Percentiles rank a stretch among this genome's conserved stretches.
These are phyloP conservation scores for Hemisphaericaspora xylanilytica DNA, from an alignment of 1,139 yeast species.

Conservation along the genomic window DNA sequence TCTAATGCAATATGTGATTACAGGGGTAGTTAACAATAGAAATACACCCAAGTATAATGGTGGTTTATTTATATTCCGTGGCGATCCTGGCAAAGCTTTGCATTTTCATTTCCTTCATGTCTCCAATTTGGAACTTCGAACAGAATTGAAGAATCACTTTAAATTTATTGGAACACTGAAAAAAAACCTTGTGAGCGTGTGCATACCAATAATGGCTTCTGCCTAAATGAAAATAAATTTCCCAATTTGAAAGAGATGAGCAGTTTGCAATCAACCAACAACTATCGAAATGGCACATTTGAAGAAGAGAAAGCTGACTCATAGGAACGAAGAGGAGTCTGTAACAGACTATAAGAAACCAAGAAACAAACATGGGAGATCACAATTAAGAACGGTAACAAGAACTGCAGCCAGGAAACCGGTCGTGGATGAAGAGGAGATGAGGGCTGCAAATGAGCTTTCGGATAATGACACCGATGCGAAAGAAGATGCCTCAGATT, in stretches of 20 bases:
- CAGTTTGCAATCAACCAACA: no score
- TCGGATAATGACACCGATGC: conserved; percentile 1
- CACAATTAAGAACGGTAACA: conserved; percentile 54
- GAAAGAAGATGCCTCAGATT: conserved; percentile 5
- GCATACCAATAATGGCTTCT: no score
- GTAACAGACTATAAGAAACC: neutral
- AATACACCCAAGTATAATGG: no score
- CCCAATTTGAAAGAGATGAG: neutral
- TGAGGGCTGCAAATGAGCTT: conserved; percentile 11
- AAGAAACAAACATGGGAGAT: conserved; percentile 54
- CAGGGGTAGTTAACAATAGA: no score
- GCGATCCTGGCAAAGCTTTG: no score
- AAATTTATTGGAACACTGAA: no score
- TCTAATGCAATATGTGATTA: no score
- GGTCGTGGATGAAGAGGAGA: conserved; percentile 10
- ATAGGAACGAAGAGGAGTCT: neutral
- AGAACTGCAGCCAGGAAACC: conserved; percentile 46
- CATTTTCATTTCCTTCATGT: no score
- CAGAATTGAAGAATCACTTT: neutral
- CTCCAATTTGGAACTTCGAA: no score
- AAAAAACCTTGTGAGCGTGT: no score
- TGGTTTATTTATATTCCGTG: no score
- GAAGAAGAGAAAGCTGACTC: conserved; percentile 10
- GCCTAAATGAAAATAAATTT: neutral
- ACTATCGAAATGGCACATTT: conserved; percentile 11